Conservation (phyloP, 108 stramenopile genomes). For the Heterococcus sp. region DNA sequence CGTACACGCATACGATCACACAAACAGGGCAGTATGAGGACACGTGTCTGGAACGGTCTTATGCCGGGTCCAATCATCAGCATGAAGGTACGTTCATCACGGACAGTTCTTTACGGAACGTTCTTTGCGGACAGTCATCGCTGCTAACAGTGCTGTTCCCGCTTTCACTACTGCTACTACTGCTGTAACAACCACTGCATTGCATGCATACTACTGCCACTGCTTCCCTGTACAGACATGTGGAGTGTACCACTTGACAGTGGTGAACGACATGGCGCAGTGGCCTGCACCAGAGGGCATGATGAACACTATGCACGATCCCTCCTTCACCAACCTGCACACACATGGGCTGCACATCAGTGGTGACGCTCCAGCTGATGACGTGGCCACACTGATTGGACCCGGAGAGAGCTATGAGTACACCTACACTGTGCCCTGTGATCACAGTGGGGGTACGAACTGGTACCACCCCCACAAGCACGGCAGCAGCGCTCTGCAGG, state of each 20-base stretch:
- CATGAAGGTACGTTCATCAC: not conserved
- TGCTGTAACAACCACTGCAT: too few relatives aligned
- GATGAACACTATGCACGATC: constrained; percentile 39
- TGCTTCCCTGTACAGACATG: constrained; percentile 4
- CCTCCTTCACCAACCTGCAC: constrained; percentile 50
- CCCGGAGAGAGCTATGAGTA: not conserved
- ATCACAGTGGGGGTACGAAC: constrained; percentile 45
- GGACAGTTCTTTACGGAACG: too few relatives aligned
- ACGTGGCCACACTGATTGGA: not conserved
- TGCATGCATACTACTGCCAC: not conserved
- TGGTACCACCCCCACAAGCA: too few relatives aligned
- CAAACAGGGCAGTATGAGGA: not conserved
- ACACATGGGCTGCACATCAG: constrained; percentile 46
- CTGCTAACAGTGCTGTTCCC: too few relatives aligned
- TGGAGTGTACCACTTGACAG: constrained; percentile 25
- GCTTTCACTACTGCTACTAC: too few relatives aligned
- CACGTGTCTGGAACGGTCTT: not conserved
- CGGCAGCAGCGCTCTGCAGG: too few relatives aligned
- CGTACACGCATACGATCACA: too few relatives aligned
- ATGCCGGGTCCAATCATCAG: not conserved
- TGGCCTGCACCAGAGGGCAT: constrained; percentile 16
- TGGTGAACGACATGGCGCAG: constrained; percentile 14
- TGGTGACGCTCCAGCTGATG: constrained; percentile 25
- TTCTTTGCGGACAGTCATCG: too few relatives aligned
- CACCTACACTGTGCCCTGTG: constrained; percentile 39